These are phyloP conservation scores for Arachnopeziza araneosa DNA, from an alignment of 2,329 filamentous ascomycete genomes.

Conservation along the genomic window DNA sequence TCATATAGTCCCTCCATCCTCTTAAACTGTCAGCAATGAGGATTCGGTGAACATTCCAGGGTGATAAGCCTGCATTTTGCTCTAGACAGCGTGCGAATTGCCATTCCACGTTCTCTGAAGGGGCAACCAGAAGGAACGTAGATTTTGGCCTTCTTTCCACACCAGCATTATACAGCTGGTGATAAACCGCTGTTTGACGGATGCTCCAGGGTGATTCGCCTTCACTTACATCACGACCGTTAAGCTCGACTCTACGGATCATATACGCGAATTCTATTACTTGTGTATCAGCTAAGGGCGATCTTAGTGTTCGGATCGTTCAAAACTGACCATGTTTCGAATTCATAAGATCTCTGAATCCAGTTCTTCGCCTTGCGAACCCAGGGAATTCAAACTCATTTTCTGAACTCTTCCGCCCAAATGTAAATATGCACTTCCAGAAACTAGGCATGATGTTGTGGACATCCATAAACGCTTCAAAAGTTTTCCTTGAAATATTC, in stretches of 20 bases:
- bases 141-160: not conserved
- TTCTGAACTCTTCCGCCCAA: slow-evolving; percentile 16
- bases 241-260: slow-evolving; percentile 17
- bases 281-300: not conserved
- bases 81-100: slow-evolving; percentile 2
- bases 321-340: not conserved
- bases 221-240: slow-evolving; percentile 3
- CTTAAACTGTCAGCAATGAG: slow-evolving; percentile 15
- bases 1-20: slow-evolving; percentile 20
- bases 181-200: slow-evolving; percentile 34
- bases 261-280: slow-evolving; percentile 15
- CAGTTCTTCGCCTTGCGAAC: not conserved
- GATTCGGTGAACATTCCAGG: slow-evolving; percentile 15
- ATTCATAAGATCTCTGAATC: not conserved
- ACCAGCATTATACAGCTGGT: slow-evolving; percentile 12
- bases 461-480: slow-evolving; percentile 10
- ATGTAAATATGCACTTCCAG: slow-evolving; percentile 20
- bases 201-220: slow-evolving; percentile 31
- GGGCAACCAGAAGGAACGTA: slow-evolving; percentile 14
- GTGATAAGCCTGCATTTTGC: not conserved
- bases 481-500: slow-evolving; percentile 8
- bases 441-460: slow-evolving; percentile 13
- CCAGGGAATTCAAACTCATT: slow-evolving; percentile 22
- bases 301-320: not conserved
- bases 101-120: slow-evolving; percentile 4